These are phyloP conservation scores for Gossypium lobatum DNA, from an alignment of 441 rosid genomes.

Conservation along the genomic window DNA sequence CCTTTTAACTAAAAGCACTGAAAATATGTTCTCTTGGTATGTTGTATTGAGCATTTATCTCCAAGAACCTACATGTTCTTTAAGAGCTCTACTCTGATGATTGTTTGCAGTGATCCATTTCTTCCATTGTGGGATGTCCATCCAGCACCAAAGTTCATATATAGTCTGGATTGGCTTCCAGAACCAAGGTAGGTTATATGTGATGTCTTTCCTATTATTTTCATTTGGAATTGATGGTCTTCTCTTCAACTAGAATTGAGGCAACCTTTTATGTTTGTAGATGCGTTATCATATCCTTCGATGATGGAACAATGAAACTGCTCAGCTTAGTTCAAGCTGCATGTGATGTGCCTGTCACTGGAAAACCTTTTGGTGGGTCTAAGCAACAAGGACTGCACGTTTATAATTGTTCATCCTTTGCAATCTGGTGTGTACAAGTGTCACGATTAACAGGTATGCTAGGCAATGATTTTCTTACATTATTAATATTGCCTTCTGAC, in stretches of 20 bases:
- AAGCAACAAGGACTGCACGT: constrained; percentile 69
- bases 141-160: constrained; percentile 57
- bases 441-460: constrained; percentile 64
- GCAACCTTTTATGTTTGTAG: constrained; percentile 31
- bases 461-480: not conserved
- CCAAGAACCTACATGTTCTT: not conserved
- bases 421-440: constrained; percentile 81
- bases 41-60: not conserved
- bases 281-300: constrained; percentile 66
- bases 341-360: constrained; percentile 66
- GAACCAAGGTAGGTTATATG: constrained; percentile 57
- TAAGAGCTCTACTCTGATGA: constrained; percentile 12
- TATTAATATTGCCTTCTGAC: not conserved
- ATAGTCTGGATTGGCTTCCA: constrained; percentile 69
- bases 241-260: constrained; percentile 10
- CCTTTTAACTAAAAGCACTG: not conserved
- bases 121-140: constrained; percentile 81
- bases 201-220: constrained; percentile 7
- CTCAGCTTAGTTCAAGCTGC: constrained; percentile 75
- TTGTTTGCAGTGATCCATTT: constrained; percentile 73
- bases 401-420: constrained; percentile 57
- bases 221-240: not conserved
- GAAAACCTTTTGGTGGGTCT: constrained; percentile 46
- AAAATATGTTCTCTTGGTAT: not conserved
- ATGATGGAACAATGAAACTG: constrained; percentile 72